These are phyloP conservation scores for Eremothecium cymbalariae DNA, from an alignment of 1,139 yeast species.

Conservation along the genomic window DNA sequence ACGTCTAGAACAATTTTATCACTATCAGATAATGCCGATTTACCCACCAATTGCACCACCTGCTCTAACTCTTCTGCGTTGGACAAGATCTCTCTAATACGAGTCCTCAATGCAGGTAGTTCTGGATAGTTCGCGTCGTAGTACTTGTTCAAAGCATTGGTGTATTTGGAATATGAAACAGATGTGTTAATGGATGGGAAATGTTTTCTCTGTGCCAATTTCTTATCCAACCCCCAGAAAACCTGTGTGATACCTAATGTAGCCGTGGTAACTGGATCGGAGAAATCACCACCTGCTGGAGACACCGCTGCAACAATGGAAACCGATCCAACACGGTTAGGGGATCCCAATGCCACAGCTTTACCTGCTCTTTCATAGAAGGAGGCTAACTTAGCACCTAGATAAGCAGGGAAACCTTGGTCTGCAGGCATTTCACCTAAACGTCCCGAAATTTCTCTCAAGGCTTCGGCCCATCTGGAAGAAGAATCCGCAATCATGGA, in stretches of 20 bases:
- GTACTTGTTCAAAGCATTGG: slow-evolving; percentile 74
- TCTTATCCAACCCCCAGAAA: slow-evolving; percentile 99
- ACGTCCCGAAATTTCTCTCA: slow-evolving; percentile 99
- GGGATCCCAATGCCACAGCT: slow-evolving; percentile 91
- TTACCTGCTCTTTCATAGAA: slow-evolving; percentile 99
- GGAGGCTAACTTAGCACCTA: slow-evolving; percentile 97
- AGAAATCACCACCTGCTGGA: slow-evolving; percentile 99
- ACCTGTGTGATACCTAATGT: slow-evolving; percentile 99
- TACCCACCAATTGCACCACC: slow-evolving; percentile 98
- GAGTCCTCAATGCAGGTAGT: slow-evolving; percentile 81
- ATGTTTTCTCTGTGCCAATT: slow-evolving; percentile 98
- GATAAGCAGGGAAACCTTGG: slow-evolving; percentile 99
- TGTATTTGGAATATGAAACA: slow-evolving; percentile 93
- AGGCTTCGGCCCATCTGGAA: slow-evolving; percentile 99
- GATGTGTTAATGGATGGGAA: slow-evolving; percentile 98
- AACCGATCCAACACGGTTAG: slow-evolving; percentile 92
- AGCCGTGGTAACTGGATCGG: slow-evolving; percentile 97
- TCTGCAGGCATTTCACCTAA: slow-evolving; percentile 99
- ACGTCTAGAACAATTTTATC: slow-evolving; percentile 96
- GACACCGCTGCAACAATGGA: slow-evolving; percentile 99
- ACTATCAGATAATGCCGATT: slow-evolving; percentile 90
- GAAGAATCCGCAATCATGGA: slow-evolving; percentile 99
- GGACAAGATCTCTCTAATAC: slow-evolving; percentile 86
- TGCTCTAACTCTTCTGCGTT: slow-evolving; percentile 98
- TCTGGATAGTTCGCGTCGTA: slow-evolving; percentile 85